Base-by-base conservation (phyloP, 306 rosid species). In the Sechiopsis laciniata region DNA sequence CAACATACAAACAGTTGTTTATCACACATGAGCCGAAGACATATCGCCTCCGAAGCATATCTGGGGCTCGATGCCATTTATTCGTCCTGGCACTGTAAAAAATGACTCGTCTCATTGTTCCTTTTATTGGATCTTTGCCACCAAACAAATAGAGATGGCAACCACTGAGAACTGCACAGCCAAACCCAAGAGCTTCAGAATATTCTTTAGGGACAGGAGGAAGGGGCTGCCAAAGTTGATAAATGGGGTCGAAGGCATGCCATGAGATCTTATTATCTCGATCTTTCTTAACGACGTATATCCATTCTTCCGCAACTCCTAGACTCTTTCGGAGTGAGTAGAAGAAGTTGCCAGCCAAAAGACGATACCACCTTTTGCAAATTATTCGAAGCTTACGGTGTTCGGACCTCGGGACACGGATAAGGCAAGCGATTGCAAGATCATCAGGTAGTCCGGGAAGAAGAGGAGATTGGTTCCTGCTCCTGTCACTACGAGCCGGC, bases 231-330 rank as follows among this genome's bases (percentile, higher is more conserved):
- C 99, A 95, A 21, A 95, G 85, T 84, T 95, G 99, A 77, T 91
- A 89, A 55, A 85, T 82, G 50, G 99, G 99, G 80, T 95, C 99
- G 72, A 89, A 95, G 45, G 99, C 99, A 65, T 95, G 97, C 96
- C 96, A 82, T 24, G 99, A 85, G 74, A 95, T 91, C 85, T 87
- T 84, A 75, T 90, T 88, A 60, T 95, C 99, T 12, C 99, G 96
- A 40, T 95, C 99, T 84, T 97, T 83, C 87, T 95, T 95, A 81
- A 95, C 80, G 77, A 95, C 97, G 60, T 95, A 91, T 51, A 91
- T 96, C 99, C 99, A 95, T 78, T 95, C 99, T 84, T 95, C 99
- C 32, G 96, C 96, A 95, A 95, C 91, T 73, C 99, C 97, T 63
- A 95, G 96, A 77, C 95, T 95, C 85, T 80, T 91, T 77, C 99